phyloP scores from a whole-genome alignment of 2,329 filamentous ascomycete genomes.

The Diaporthe sp. region DNA sequence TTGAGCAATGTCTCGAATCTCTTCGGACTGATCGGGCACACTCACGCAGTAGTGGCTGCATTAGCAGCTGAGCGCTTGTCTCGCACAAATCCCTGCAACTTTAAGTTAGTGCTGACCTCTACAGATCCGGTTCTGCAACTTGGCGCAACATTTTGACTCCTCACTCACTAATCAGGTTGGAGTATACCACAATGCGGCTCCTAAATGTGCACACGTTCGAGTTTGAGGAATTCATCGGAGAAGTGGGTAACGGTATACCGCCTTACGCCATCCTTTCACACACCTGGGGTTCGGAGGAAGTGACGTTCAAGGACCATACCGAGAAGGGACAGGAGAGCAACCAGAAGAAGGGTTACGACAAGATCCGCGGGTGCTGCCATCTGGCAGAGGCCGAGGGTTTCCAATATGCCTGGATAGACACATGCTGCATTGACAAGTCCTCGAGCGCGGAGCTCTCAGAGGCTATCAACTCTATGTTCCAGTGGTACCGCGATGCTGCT shows the following conservation, averaged over 20 bases:
- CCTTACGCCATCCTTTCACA: conserved; percentile 48
- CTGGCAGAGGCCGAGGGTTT: conserved; percentile 41
- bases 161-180: neutral
- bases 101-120: conserved; percentile 5
- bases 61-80: neutral
- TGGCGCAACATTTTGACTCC: neutral
- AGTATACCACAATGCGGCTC: conserved; percentile 33
- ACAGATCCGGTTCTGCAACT: neutral
- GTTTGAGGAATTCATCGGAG: conserved; percentile 28
- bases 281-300: conserved; percentile 44
- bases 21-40: neutral
- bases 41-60: neutral
- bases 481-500: conserved; percentile 48
- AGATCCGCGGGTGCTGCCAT: conserved; percentile 39
- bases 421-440: conserved; percentile 50
- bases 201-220: conserved; percentile 30
- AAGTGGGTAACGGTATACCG: conserved; percentile 34
- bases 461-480: conserved; percentile 34
- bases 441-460: conserved; percentile 48
- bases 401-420: conserved; percentile 50
- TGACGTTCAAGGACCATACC: conserved; percentile 40
- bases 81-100: neutral
- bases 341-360: conserved; percentile 38
- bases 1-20: neutral
- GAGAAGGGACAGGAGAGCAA: neutral